phyloP scores from a whole-genome alignment of 2,329 filamentous ascomycete species.

The Nemania sp. region DNA sequence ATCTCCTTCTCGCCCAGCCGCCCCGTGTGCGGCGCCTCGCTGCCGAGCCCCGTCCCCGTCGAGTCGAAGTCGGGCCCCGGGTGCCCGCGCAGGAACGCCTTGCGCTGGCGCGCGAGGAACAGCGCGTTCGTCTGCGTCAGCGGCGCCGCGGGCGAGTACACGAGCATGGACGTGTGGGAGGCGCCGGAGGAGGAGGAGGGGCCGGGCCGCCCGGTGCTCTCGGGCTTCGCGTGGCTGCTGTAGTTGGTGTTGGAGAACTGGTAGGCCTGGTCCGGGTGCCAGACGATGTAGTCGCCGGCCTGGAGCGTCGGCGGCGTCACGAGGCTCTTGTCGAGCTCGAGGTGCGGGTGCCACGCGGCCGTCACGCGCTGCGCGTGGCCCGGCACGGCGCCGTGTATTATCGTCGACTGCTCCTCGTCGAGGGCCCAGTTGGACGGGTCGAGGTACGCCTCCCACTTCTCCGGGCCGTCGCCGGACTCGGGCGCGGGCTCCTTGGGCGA shows the following conservation, averaged over 20 bases:
- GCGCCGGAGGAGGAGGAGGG: neutral
- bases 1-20: slow-evolving; percentile 57
- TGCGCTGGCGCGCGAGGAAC: slow-evolving; percentile 61
- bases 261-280: slow-evolving; percentile 63
- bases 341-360: slow-evolving; percentile 61
- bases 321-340: slow-evolving; percentile 57
- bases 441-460: slow-evolving; percentile 56
- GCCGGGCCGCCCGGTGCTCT: slow-evolving; percentile 21
- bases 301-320: slow-evolving; percentile 60
- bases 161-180: slow-evolving; percentile 51
- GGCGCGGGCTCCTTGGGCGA: slow-evolving; percentile 50
- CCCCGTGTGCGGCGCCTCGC: slow-evolving; percentile 55
- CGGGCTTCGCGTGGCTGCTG: neutral
- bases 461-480: slow-evolving; percentile 33
- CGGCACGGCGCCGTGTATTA: slow-evolving; percentile 62
- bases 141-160: slow-evolving; percentile 60
- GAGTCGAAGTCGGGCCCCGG: slow-evolving; percentile 61
- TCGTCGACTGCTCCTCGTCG: slow-evolving; percentile 55
- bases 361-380: slow-evolving; percentile 63
- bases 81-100: slow-evolving; percentile 59
- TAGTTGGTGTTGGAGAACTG: slow-evolving; percentile 51
- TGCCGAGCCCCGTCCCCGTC: slow-evolving; percentile 54
- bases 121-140: slow-evolving; percentile 62
- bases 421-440: slow-evolving; percentile 47
- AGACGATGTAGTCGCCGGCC: slow-evolving; percentile 62